Evolutionary conservation across 805 yeast species (phyloP).

Genomic region (Myxozyma neotropica): DNA sequence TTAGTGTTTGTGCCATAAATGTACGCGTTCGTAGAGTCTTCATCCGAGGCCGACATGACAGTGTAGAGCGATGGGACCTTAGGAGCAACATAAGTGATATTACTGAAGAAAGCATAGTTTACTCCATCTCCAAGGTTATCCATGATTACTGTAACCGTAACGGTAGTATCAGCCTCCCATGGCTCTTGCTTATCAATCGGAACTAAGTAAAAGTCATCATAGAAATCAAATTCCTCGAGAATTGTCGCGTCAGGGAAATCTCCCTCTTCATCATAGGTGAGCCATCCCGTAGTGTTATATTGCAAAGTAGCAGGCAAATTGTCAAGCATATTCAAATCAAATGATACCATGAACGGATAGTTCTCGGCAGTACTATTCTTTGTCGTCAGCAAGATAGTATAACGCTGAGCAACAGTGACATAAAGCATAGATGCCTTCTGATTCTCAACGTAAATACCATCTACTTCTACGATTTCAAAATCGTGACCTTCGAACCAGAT

Average conservation of each 20-base stretch:
- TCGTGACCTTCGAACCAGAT: conserved; percentile 86
- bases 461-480: conserved; percentile 85
- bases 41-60: conserved; percentile 55
- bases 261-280: conserved; percentile 58
- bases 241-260: conserved; percentile 48
- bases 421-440: conserved; percentile 70
- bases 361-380: conserved; percentile 63
- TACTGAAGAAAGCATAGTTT: conserved; percentile 96
- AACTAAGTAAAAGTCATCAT: conserved; percentile 77
- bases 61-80: conserved; percentile 84
- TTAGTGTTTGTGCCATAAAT: conserved; percentile 84
- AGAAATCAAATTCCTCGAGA: conserved; percentile 50
- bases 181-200: conserved; percentile 63
- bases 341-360: conserved; percentile 78
- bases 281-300: conserved; percentile 73
- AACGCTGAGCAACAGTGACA: conserved; percentile 90
- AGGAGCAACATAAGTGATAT: conserved; percentile 74
- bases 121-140: conserved; percentile 82
- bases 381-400: conserved; percentile 75
- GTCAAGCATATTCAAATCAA: conserved; percentile 86
- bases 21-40: conserved; percentile 53
- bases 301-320: conserved; percentile 62
- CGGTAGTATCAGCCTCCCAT: conserved; percentile 67
- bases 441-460: conserved; percentile 83
- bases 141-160: conserved; percentile 76